These are phyloP conservation scores for Secale cereale DNA, from an alignment of 176 grass and related monocot genomes.

Conservation along the genomic window DNA sequence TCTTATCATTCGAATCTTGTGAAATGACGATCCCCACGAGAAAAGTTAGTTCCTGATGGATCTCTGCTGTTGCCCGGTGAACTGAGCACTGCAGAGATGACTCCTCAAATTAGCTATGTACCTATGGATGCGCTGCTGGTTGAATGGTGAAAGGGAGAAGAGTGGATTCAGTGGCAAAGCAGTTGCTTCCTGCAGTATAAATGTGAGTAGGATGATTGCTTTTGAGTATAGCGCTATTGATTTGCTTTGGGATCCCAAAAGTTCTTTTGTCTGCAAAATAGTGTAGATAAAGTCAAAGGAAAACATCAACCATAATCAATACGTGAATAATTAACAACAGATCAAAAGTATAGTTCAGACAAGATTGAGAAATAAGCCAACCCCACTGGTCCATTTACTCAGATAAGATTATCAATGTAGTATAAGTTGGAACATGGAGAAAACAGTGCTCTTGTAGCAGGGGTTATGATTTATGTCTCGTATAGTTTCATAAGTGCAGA, in stretches of 20 bases:
- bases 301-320: background rate
- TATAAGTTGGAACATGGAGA: background rate
- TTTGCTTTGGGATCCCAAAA: conserved; percentile 47
- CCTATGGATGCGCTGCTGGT: conserved; percentile 47
- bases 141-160: conserved; percentile 46
- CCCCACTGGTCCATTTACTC: background rate
- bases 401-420: background rate
- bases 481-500: background rate
- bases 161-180: conserved; percentile 46
- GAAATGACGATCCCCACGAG: background rate
- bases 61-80: conserved; percentile 27
- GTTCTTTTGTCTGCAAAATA: conserved; percentile 52
- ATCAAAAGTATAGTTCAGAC: background rate
- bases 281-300: background rate
- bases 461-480: background rate
- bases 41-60: conserved; percentile 29
- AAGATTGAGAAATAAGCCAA: background rate
- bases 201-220: conserved; percentile 65
- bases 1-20: conserved; percentile 26
- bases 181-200: conserved; percentile 58
- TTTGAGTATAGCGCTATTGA: conserved; percentile 54
- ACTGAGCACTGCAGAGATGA: conserved; percentile 39
- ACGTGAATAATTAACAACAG: background rate
- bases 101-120: conserved; percentile 61
- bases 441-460: conserved; percentile 3